phyloP scores from a whole-genome alignment of 2,329 filamentous ascomycete species.

The Trichophaea hybrida region DNA sequence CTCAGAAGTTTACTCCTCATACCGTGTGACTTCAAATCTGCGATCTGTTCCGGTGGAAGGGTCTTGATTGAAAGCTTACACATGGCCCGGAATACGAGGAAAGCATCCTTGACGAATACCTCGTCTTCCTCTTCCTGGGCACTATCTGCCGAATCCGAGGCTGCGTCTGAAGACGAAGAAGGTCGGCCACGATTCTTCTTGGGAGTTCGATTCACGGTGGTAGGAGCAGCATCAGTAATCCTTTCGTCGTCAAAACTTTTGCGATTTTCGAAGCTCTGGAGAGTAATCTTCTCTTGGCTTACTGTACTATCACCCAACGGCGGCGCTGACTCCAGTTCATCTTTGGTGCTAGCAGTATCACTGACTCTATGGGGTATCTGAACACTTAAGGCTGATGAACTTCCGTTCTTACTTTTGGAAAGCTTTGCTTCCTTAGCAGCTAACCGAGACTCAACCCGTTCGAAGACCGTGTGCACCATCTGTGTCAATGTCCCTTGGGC shows the following conservation, averaged over 20 bases:
- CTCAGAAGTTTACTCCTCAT: constrained; percentile 97
- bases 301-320: constrained; percentile 24
- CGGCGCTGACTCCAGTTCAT: constrained; percentile 8
- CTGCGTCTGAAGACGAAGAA: constrained; percentile 33
- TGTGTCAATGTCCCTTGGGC: constrained; percentile 94
- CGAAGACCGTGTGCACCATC: constrained; percentile 97
- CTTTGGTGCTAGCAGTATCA: constrained; percentile 13
- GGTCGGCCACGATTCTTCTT: neutral
- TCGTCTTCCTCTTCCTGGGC: constrained; percentile 63
- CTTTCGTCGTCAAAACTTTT: constrained; percentile 52
- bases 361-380: constrained; percentile 22
- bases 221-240: constrained; percentile 53
- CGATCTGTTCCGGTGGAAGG: constrained; percentile 75
- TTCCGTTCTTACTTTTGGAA: constrained; percentile 17
- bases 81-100: constrained; percentile 91
- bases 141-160: constrained; percentile 26
- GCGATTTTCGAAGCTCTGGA: constrained; percentile 54
- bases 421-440: constrained; percentile 68
- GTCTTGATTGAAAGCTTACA: constrained; percentile 94
- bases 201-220: constrained; percentile 46
- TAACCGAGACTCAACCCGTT: constrained; percentile 74
- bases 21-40: constrained; percentile 81
- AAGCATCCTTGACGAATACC: constrained; percentile 91
- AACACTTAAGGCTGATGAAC: constrained; percentile 18
- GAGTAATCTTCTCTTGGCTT: constrained; percentile 45